Base-by-base conservation (phyloP, 2,329 filamentous ascomycete species). In the Pseudopithomyces maydicus region DNA sequence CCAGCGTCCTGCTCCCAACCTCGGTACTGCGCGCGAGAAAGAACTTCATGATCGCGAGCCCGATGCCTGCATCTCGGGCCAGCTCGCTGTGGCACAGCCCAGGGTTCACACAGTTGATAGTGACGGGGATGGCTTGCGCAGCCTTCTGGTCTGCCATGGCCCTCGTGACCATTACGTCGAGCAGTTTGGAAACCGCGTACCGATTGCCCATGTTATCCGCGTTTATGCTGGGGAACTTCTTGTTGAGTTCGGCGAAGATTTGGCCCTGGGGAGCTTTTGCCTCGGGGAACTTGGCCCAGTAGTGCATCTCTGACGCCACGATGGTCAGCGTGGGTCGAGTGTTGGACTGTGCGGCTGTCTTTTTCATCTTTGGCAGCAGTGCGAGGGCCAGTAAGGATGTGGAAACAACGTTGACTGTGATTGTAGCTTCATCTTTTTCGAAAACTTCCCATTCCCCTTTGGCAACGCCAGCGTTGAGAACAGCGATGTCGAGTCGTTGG, bases 1-100 rank as follows among this genome's bases (percentile, higher is more conserved):
- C 77, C n/a, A 81, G 64, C 1, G 73, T 79, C 20, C 78, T 60
- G 8, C 68, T 69, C 0, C 79, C 79, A 1, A 75, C 73, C 55
- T 80, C 78, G 0, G 75, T 78, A 1, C 68, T 73, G 1, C 78
- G 63, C 3, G 72, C 77, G 14, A 75, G 56, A 4, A 72, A 15
- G 11, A 64, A 50, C 7, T 63, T 59, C n/a, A 67, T 6, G 7
- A 72, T 32, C 0, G 14, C 46, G 0, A 66, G 17, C 2, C n/a
- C 33, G n/a, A 33, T 48, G 1, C 61, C 61, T 1, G 17, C 32
- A n/a, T 72, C 67, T 32, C 70, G 65, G 5, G 56, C 39, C 2
- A 73, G 58, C 38, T 67, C 64, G 6, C 68, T 71, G 7, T 32
- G 58, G 59, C 74, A 77, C 0, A 69, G 59, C 1, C 76, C 75